Conservation (phyloP, 2,329 filamentous ascomycete genomes). For the Pseudogymnoascus sp. region DNA sequence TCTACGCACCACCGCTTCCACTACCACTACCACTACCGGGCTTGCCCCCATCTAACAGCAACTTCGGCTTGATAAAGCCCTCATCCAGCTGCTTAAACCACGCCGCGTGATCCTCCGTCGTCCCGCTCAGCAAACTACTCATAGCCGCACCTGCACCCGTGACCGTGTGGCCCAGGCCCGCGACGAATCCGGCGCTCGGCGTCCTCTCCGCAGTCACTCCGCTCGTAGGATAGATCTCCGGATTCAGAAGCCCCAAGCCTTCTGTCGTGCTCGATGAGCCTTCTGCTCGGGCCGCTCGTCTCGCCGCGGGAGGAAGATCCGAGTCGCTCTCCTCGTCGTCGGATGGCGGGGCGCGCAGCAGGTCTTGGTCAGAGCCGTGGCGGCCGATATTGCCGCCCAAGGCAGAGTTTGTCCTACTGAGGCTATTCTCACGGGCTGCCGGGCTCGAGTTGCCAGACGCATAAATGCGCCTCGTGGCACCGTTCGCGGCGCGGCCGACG, state of each 20-base stretch:
- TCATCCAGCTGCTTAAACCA: conserved; percentile 92
- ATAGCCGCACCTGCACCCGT: conserved; percentile 66
- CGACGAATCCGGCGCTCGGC: conserved; percentile 18
- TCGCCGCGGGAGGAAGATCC: conserved; percentile 55
- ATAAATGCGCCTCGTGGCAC: conserved; percentile 23
- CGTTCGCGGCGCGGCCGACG: conserved; percentile 41
- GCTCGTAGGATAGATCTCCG: background rate
- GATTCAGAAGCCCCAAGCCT: conserved; percentile 9
- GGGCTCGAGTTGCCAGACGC: conserved; percentile 33
- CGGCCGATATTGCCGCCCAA: conserved; percentile 28
- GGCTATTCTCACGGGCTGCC: conserved; percentile 34
- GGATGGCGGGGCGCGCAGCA: conserved; percentile 39
- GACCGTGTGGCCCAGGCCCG: conserved; percentile 28
- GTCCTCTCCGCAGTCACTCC: conserved; percentile 34
- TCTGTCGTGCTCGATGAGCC: conserved; percentile 34
- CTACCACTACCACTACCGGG: background rate
- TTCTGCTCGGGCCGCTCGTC: conserved; percentile 20
- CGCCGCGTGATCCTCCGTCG: conserved; percentile 78
- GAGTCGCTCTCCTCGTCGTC: conserved; percentile 59
- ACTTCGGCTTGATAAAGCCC: conserved; percentile 86
- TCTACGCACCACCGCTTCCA: background rate
- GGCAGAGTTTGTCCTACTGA: conserved; percentile 46
- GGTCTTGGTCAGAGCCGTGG: conserved; percentile 48
- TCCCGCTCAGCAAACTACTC: conserved; percentile 67
- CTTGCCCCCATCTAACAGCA: conserved; percentile 65